Evolutionary conservation across 2,329 filamentous ascomycete species (phyloP).

Genomic region (Talaromyces verruculosus): DNA sequence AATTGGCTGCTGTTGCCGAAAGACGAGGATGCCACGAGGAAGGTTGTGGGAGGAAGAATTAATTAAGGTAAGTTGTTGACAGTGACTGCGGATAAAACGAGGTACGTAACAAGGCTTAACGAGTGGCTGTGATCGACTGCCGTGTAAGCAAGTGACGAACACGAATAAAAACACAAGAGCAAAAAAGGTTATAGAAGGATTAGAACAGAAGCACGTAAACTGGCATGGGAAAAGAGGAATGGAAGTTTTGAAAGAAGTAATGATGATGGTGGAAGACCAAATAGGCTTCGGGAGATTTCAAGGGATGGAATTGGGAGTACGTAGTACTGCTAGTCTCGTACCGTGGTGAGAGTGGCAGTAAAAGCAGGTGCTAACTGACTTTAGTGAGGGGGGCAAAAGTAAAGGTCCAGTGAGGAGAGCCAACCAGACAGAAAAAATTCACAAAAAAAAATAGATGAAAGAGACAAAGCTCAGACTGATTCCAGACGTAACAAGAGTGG

Average conservation of each 20-base stretch:
- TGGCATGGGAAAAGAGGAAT: constrained; percentile 19
- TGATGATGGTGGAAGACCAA: constrained; percentile 24
- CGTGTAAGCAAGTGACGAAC: constrained; percentile 28
- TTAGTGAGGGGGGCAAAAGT: background rate
- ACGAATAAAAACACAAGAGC: constrained; percentile 25
- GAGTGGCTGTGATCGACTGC: constrained; percentile 25
- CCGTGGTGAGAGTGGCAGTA: constrained; percentile 10
- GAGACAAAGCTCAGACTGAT: constrained; percentile 1
- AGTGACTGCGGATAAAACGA: constrained; percentile 4
- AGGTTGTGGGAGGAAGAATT: constrained; percentile 9
- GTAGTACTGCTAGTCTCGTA: background rate
- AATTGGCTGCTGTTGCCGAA: constrained; percentile 45
- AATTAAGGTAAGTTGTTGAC: constrained; percentile 1
- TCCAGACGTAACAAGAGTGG: constrained; percentile 6
- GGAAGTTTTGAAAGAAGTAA: constrained; percentile 18
- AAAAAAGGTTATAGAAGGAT: constrained; percentile 13
- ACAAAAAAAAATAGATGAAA: background rate
- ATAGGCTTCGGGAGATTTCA: constrained; percentile 17
- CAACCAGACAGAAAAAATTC: background rate
- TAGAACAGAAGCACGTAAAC: constrained; percentile 19
- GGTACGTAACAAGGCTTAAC: constrained; percentile 15
- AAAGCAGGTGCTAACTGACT: background rate
- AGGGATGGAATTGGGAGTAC: constrained; percentile 20
- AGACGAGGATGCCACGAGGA: constrained; percentile 46
- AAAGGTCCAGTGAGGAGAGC: background rate